Percentiles rank a stretch among this genome's conserved stretches.
Conservation (phyloP, 1,139 yeast species). For the Starmera stellimalicola region DNA sequence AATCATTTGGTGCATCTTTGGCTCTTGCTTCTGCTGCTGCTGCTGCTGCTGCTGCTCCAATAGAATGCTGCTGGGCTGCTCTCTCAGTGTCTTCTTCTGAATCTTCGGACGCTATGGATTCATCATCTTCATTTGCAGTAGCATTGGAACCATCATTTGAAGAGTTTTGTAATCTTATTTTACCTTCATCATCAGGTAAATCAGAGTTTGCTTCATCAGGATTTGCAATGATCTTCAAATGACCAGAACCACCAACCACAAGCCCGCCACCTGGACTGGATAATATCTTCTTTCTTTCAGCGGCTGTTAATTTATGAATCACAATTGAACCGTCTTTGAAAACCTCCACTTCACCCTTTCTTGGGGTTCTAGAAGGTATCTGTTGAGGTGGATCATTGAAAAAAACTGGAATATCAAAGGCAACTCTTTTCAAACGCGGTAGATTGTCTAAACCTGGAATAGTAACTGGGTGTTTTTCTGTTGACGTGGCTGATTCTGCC, state of each 20-base stretch:
- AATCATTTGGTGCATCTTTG: conserved; percentile 21
- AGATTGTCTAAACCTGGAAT: conserved; percentile 32
- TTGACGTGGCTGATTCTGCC: not conserved
- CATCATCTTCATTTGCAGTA: conserved; percentile 1
- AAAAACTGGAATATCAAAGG: conserved; percentile 65
- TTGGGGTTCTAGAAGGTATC: conserved; percentile 55
- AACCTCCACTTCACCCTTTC: conserved; percentile 64
- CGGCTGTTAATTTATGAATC: conserved; percentile 53
- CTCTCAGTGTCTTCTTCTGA: conserved; percentile 7
- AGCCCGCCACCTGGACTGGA: conserved; percentile 58
- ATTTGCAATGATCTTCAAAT: conserved; percentile 31
- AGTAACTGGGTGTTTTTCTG: conserved; percentile 7
- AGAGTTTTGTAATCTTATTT: conserved; percentile 4
- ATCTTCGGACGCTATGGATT: conserved; percentile 7
- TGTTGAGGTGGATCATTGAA: conserved; percentile 68
- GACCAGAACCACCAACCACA: conserved; percentile 74
- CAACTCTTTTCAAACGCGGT: conserved; percentile 52
- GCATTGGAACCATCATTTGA: not conserved
- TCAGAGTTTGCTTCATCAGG: conserved; percentile 7
- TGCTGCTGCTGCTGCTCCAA: conserved; percentile 24
- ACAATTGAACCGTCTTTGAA: conserved; percentile 48
- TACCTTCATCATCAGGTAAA: conserved; percentile 5
- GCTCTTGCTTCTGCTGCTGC: conserved; percentile 28
- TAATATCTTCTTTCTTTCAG: conserved; percentile 45
- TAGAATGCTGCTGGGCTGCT: conserved; percentile 17